These are phyloP conservation scores for Tetrapisispora taiwanensis DNA, from an alignment of 805 yeast genomes.

Conservation along the genomic window DNA sequence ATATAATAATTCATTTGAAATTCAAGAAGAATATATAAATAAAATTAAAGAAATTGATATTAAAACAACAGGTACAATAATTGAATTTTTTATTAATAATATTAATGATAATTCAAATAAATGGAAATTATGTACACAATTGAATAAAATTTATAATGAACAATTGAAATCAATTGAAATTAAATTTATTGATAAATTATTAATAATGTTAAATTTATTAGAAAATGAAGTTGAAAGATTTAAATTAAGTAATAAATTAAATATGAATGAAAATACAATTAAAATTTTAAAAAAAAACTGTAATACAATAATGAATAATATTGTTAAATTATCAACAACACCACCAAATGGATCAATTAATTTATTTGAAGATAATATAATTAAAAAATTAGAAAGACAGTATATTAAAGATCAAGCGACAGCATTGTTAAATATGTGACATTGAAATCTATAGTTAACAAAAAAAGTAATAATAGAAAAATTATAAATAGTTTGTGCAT, in stretches of 20 bases:
- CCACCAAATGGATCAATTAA: background rate
- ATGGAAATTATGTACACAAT: background rate
- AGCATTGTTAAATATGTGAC: background rate
- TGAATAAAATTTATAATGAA: background rate
- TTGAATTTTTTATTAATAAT: background rate
- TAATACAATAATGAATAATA: background rate
- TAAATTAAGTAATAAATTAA: background rate
- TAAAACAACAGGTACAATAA: background rate
- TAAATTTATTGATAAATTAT: background rate
- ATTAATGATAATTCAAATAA: background rate
- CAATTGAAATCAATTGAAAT: background rate
- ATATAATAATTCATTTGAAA: background rate
- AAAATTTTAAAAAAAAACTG: background rate
- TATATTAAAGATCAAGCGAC: slow-evolving; percentile 3
- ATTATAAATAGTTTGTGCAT: too few species aligned
- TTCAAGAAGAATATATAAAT: background rate
- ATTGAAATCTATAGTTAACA: too few species aligned
- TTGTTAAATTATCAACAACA: background rate
- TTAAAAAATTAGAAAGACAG: slow-evolving; percentile 1
- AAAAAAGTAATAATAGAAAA: too few species aligned
- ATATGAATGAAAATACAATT: background rate
- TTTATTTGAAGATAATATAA: background rate
- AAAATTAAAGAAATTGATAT: background rate
- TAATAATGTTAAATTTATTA: background rate
- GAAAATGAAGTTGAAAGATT: background rate